These are phyloP conservation scores for Plasmodium fragile DNA, from an alignment of 169 alveolate species.

Conservation along the genomic window DNA sequence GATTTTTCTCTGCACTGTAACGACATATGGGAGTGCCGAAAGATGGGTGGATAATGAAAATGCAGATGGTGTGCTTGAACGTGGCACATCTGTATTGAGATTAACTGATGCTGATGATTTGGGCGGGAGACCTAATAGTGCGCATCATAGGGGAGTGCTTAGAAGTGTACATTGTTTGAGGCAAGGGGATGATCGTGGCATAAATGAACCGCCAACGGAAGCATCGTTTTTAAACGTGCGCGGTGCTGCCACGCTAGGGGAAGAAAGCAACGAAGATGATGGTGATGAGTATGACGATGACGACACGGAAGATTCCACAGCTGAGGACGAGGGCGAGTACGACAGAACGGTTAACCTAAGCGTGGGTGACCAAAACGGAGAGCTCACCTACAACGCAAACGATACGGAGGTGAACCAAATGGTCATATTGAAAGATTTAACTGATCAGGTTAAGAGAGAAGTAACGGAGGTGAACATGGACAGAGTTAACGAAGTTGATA, in stretches of 20 bases:
- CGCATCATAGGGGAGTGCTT: neutral
- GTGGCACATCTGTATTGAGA: neutral
- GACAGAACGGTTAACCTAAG: neutral
- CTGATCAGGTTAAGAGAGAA: conserved; percentile 41
- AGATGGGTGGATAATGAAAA: conserved; percentile 17
- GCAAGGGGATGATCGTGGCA: neutral
- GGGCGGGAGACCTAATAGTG: neutral
- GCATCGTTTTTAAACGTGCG: conserved; percentile 18
- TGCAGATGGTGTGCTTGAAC: neutral
- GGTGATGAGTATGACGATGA: neutral
- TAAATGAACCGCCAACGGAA: conserved; percentile 1
- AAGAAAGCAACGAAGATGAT: neutral
- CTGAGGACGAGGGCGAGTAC: neutral
- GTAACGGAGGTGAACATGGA: neutral
- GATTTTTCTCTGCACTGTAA: neutral
- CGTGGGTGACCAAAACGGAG: neutral
- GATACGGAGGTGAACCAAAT: conserved; percentile 17
- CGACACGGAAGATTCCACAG: neutral
- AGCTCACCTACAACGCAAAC: neutral
- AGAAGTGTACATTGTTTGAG: neutral
- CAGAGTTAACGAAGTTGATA: conserved; percentile 18
- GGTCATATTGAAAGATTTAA: conserved; percentile 42
- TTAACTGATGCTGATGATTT: neutral
- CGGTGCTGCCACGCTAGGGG: neutral
- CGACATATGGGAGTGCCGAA: neutral